Percentiles rank a stretch among this genome's conserved stretches.
These are phyloP conservation scores for Rubia tinctorum DNA, from an alignment of 305 asterid species.

Conservation along the genomic window DNA sequence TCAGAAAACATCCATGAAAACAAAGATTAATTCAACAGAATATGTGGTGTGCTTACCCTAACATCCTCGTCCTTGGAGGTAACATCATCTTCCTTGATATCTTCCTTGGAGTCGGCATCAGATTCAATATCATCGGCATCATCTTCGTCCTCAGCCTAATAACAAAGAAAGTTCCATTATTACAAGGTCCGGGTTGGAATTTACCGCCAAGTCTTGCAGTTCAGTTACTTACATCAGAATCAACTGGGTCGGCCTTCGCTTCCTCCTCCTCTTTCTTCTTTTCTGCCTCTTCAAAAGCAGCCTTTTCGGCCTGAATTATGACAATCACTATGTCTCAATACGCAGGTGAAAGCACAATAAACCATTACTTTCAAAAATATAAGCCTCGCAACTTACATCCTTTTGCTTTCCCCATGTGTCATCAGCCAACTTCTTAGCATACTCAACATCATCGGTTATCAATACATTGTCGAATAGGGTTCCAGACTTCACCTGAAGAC, in stretches of 20 bases:
- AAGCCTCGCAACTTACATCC: constrained; percentile 55
- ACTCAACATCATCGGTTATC: constrained; percentile 75
- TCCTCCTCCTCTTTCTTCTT: constrained; percentile 92
- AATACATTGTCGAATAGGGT: constrained; percentile 90
- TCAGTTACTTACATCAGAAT: constrained; percentile 69
- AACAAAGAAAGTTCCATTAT: constrained; percentile 9
- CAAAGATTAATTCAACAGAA: neutral
- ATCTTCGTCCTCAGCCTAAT: constrained; percentile 60
- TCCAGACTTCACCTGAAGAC: constrained; percentile 91
- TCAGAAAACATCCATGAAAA: neutral
- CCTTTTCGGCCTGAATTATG: constrained; percentile 70
- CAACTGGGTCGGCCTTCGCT: constrained; percentile 60
- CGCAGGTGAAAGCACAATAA: neutral
- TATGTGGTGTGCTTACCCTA: constrained; percentile 42
- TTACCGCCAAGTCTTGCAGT: neutral
- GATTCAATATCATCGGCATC: constrained; percentile 53
- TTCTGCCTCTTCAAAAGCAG: constrained; percentile 83
- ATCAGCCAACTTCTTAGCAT: constrained; percentile 81
- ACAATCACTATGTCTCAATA: constrained; percentile 16
- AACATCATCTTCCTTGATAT: constrained; percentile 35
- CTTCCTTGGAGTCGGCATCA: constrained; percentile 33
- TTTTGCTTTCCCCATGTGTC: constrained; percentile 95
- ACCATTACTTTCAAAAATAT: neutral
- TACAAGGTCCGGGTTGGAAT: neutral
- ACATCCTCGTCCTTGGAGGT: constrained; percentile 43